Base-by-base conservation (phyloP, 331 rosid genomes). In the Telfairia occidentalis region DNA sequence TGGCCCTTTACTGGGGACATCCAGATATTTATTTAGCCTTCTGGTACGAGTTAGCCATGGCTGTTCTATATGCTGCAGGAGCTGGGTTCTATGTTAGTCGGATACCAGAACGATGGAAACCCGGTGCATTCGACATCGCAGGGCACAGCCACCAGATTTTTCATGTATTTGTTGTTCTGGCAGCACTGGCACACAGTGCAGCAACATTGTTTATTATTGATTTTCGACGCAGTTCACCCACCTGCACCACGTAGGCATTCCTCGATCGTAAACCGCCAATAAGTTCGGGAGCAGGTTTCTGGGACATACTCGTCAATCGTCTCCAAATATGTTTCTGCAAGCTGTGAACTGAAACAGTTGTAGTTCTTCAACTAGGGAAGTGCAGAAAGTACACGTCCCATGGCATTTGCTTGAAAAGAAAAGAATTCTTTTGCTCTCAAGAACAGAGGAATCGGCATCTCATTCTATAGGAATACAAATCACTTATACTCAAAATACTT, bases 111-210 rank as follows among this genome's bases (percentile, higher is more conserved):
- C 55, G 86, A 79, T 89, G 92, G 98, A 89, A 86, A 78, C 97
- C 97, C 3, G 98, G 96, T 75, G 85, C 87, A 19, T 93, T 93
- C 6, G 97, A 93, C 73, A 83, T 93, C 77, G 92, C 92, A 11
- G 94, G 97, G 11, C 98, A 93, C 59, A 93, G 96, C 85, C 98
- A 93, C 72, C 98, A 93, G 88, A 85, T 93, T 38, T 93, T 93
- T 75, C 96, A 93, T 57, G 84, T 86, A 32, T 90, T 94, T 76
- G 97, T 91, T 42, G 92, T 91, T 71, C 86, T 91, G 1, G 97
- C 95, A 45, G 97, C 96, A 0, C 86, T 94, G 38, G 83, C 91
- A 13, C 98, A 94, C 61, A 38, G 86, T 59, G 79, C 77, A 38
- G 98, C 97, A n/a, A 88, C 96, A 0, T 78, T 91, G 3, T 77